Percentiles rank a stretch among this genome's conserved stretches.
Conservation (phyloP, 306 rosid genomes). For the Ormosia emarginata region DNA sequence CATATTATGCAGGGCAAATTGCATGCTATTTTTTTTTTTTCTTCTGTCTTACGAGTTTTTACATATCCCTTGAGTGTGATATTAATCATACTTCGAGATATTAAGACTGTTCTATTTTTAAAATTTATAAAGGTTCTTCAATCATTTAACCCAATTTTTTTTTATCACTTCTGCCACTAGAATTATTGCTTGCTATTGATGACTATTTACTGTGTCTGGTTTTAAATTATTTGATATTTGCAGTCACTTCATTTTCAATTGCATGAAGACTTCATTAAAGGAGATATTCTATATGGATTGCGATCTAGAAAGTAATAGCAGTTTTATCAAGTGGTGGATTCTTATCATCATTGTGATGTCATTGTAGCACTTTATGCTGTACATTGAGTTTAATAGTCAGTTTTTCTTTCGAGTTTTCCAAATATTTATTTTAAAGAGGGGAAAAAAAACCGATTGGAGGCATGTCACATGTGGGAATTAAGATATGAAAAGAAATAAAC, state of each 20-base stretch:
- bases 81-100: not conserved
- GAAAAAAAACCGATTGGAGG: not conserved
- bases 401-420: not conserved
- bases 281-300: not conserved
- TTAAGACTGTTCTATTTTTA: not conserved
- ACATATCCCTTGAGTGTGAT: not conserved
- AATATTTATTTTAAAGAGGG: not conserved
- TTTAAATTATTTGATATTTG: not conserved
- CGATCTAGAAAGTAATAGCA: not conserved
- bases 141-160: not conserved
- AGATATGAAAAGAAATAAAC: not conserved
- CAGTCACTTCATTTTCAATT: not conserved
- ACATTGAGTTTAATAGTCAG: not conserved
- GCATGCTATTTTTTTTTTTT: not conserved
- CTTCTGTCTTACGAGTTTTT: not conserved
- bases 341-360: constrained; percentile 3
- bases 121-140: not conserved
- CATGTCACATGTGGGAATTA: not conserved
- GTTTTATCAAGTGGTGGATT: not conserved
- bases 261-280: not conserved
- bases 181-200: not conserved
- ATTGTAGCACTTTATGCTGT: not conserved
- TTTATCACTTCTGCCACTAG: too few species aligned
- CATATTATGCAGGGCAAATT: not conserved
- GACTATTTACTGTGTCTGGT: not conserved